Evolutionary conservation across 371 early-diverging fungal genomes (phyloP), one percentile per base, ranked within the genome.

Genomic region (Mortierella sp.): DNA sequence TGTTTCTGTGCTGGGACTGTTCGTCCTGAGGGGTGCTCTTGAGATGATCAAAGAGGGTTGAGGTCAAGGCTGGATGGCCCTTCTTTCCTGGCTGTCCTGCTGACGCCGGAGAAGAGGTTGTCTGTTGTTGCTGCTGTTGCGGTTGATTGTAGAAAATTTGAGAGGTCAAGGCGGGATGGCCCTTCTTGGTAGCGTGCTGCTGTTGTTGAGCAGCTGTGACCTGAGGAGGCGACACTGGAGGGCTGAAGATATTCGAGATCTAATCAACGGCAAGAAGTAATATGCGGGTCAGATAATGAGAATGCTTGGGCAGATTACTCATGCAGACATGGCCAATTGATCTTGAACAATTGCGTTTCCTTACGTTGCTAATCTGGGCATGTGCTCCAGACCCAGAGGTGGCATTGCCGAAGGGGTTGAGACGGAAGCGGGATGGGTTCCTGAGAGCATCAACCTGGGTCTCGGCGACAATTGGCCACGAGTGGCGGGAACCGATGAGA

Each of bases 381-480:
- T 80, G 80, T 5, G 74, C 51, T 24, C 80, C 79, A 54, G 74
- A 59, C 13, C 76, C 40, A 14, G 67, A 37, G 21, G 64, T 79
- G 40, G 78, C 73, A 72, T 77, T 75, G n/a, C 85, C 85, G 71
- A 70, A 85, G 46, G 85, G 85, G 64, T 85, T 85, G 70, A 85
- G 64, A 0, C 85, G 81, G 85, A 85, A 85, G 13, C 85, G 78
- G 5, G 75, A 50, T 19, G 85, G 85, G 50, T 48, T 64, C 34
- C 85, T 78, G 19, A 85, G 76, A 24, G 76, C 85, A 31, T 81
- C 81, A 28, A 85, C 64, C 74, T 85, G 85, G 46, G 81, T 48
- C 57, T 85, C 85, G 0, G 85, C 79, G 11, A 85, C 85, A 59
- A 85, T 85, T 50, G 85, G 85, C 85, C 85, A 85, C 0, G 85